Evolutionary conservation across 306 rosid genomes (phyloP).

Genomic region (Trifolium dubium): DNA sequence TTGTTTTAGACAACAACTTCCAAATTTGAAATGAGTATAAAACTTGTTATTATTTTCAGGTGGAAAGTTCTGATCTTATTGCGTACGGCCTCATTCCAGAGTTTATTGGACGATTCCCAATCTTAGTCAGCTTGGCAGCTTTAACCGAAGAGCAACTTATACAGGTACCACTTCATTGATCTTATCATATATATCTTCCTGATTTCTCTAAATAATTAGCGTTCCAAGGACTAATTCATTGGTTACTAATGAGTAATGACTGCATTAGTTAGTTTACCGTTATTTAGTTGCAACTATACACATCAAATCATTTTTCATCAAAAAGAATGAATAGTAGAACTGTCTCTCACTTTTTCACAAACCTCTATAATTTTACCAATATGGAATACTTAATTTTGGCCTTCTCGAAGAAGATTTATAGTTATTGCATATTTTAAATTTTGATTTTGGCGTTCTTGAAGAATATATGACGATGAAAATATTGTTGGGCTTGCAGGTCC

Average conservation of each 20-base stretch:
- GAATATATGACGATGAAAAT: slow-evolving; percentile 23
- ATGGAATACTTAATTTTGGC: neutral
- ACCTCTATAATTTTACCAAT: neutral
- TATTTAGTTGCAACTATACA: neutral
- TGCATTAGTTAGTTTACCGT: too few relatives aligned
- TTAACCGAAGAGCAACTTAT: slow-evolving; percentile 95
- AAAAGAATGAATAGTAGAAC: neutral
- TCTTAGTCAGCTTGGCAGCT: slow-evolving; percentile 85
- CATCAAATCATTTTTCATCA: neutral
- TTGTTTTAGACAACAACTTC: neutral
- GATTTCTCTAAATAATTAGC: slow-evolving; percentile 22
- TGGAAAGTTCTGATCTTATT: slow-evolving; percentile 94
- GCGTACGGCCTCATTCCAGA: slow-evolving; percentile 98
- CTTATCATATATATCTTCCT: slow-evolving; percentile 7
- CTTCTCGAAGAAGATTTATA: neutral
- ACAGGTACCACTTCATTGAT: slow-evolving; percentile 58
- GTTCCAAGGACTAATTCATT: neutral
- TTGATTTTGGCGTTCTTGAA: neutral
- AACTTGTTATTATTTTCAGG: slow-evolving; percentile 56
- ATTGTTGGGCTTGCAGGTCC: slow-evolving; percentile 65
- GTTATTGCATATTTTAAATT: slow-evolving; percentile 14
- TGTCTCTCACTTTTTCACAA: neutral
- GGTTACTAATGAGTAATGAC: too few relatives aligned
- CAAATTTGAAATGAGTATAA: slow-evolving; percentile 41
- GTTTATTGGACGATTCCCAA: slow-evolving; percentile 95